Base-by-base conservation (phyloP, 208 protist species). In the Endotrypanum monterogeii region DNA sequence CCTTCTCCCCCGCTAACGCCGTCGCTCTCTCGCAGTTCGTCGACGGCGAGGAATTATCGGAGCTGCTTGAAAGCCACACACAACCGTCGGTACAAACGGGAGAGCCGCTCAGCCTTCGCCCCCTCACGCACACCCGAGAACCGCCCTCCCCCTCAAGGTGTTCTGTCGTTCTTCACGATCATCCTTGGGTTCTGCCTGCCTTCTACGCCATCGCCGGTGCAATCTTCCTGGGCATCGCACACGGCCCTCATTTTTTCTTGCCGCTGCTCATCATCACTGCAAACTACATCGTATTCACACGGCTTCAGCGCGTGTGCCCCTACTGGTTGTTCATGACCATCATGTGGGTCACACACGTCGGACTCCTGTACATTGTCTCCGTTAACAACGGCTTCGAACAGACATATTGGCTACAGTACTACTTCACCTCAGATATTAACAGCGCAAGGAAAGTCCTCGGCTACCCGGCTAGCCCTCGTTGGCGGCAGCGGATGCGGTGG, bases 291-390 rank as follows among this genome's bases (percentile, higher is more conserved):
- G 51, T 81, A 67, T 73, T 87, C 66, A 28, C 66, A n/a, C 37
- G 67, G 78, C 83, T 89, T 82, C 83, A 74, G 62, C 70, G 76
- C 30, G 72, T 46, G 85, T 89, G 80, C 76, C 58, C 80, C 28
- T 83, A 83, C 74, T 68, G 76, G 66, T 25, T 82, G 35, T 88
- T 85, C 75, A 84, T 87, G 82, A 28, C 67, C 25, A 58, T 83
- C 67, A 88, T 90, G 88, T 92, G 88, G 86, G 16, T 32, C 55
- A 52, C 44, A 39, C 81, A 90, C 76, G 67, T 89, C 58, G 46
- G 32, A 14, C 23, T 88, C 25, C 71, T 90, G 37, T 83, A 86
- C 78, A n/a, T 78, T 51, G 78, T 69, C 68, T 73, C 76, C 62
- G 48, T 68, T 28, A 66, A 67, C 35, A 65, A 73, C 0, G 83